Evolutionary conservation across 2,329 filamentous ascomycete species (phyloP).

Genomic region (Stagonosporopsis rhizophila): DNA sequence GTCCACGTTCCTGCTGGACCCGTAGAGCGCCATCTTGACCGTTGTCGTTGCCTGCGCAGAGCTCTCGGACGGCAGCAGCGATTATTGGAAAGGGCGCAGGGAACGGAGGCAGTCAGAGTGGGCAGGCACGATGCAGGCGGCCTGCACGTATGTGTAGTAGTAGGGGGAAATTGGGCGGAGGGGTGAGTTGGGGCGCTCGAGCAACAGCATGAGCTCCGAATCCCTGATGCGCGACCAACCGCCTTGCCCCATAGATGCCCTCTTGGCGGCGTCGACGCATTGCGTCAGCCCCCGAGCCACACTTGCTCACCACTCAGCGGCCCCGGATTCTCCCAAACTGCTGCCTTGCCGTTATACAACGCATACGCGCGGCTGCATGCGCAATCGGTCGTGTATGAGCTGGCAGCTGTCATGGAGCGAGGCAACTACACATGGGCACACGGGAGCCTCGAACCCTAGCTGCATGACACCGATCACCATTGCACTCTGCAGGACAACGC

Average conservation of each 20-base stretch:
- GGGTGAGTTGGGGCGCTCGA: conserved; percentile 16
- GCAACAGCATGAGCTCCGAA: conserved; percentile 30
- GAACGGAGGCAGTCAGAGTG: conserved; percentile 4
- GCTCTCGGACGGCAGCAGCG: conserved; percentile 19
- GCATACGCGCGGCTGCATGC: conserved; percentile 47
- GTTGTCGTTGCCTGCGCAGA: conserved; percentile 29
- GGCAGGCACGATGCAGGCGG: conserved; percentile 22
- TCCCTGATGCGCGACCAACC: conserved; percentile 18
- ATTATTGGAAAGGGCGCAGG: neutral
- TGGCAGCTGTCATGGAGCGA: conserved; percentile 32
- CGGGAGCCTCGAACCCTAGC: conserved; percentile 28
- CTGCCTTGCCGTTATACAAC: conserved; percentile 36
- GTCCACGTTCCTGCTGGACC: conserved; percentile 62
- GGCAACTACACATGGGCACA: conserved; percentile 19
- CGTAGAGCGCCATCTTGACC: conserved; percentile 49
- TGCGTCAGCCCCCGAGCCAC: conserved; percentile 36
- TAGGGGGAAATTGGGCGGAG: conserved; percentile 7
- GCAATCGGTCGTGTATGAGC: conserved; percentile 34
- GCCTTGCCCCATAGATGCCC: conserved; percentile 19
- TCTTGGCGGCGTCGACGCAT: conserved; percentile 28
- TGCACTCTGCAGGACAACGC: conserved; percentile 43
- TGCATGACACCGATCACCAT: conserved; percentile 36
- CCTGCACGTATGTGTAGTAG: conserved; percentile 18
- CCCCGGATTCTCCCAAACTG: conserved; percentile 15
- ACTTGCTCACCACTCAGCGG: conserved; percentile 8